A percentile compares a stretch with the other conserved stretches of the same genome.
Conservation (phyloP, 164 flowering plant species). For the Nelumbo lutea region DNA sequence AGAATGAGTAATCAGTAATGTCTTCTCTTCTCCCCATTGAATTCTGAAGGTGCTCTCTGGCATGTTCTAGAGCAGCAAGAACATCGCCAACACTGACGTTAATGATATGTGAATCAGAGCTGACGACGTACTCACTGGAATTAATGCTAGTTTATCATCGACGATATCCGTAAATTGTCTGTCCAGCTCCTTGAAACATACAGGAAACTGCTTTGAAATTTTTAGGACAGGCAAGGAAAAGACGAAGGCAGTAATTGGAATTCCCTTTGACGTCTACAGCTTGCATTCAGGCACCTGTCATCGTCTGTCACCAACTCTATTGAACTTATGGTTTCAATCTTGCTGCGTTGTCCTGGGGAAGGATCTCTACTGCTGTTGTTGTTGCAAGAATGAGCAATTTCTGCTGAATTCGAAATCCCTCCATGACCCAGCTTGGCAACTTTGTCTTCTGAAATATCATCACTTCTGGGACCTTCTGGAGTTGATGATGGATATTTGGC, state of each 20-base stretch:
- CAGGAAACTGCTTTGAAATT: neutral
- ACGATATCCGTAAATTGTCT: slow-evolving; percentile 9
- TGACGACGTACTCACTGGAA: slow-evolving; percentile 22
- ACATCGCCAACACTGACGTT: slow-evolving; percentile 34
- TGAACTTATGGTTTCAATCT: slow-evolving; percentile 7
- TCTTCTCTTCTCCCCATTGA: slow-evolving; percentile 33
- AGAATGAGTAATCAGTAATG: neutral
- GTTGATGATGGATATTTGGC: neutral
- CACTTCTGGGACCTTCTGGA: neutral
- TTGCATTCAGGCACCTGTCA: slow-evolving; percentile 22
- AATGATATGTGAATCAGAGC: slow-evolving; percentile 20
- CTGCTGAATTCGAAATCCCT: slow-evolving; percentile 7
- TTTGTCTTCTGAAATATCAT: slow-evolving; percentile 14
- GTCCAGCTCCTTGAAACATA: slow-evolving; percentile 11
- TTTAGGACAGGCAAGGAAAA: neutral
- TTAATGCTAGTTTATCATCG: slow-evolving; percentile 47
- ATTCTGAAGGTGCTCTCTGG: slow-evolving; percentile 40
- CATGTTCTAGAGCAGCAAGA: slow-evolving; percentile 45
- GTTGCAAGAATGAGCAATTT: slow-evolving; percentile 5
- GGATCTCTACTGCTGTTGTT: neutral
- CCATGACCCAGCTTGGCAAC: slow-evolving; percentile 5
- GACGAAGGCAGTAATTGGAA: neutral
- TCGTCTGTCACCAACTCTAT: slow-evolving; percentile 17
- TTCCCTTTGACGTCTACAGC: neutral
- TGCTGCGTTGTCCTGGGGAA: slow-evolving; percentile 5